Evolutionary conservation across 352 stramenopile genomes (phyloP), one percentile per base, ranked within the genome.

Genomic region (Phytophthora cajani): DNA sequence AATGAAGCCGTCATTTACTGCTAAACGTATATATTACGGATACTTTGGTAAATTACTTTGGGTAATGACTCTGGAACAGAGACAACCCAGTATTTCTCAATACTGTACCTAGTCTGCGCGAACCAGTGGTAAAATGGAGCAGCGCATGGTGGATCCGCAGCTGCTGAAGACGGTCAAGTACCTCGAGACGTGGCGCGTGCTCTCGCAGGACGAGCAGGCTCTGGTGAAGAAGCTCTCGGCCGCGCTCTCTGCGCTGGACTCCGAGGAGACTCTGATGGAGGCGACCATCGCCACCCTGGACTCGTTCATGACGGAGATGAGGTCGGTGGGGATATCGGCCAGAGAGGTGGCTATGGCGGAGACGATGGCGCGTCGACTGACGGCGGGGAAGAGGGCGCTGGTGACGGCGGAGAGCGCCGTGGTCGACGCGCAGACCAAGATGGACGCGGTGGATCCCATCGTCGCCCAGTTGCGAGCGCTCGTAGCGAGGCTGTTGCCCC

Each of bases 201-300:
- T 55, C 10, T 36, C 49, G 21, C 49, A 55, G 23, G 49, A 33
- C 49, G 49, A 55, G 23, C 49, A 36, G 19, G 49, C 49, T 10
- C 49, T 33, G 21, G 49, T 33, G 49, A 55, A 55, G 49, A 55
- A 32, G 23, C 49, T 55, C 21, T 55, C 49, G 11, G 21, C 23
- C 11, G 49, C 49, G 49, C 23, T 54, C 49, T 36, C 21, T 5
- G 49, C 49, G 12, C 49, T 55, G 23, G 23, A 55, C 49, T 32
- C 49, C 23, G 49, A 55, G 49, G 49, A 30, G 14, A 55, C 49
- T 16, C 49, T 55, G 49, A 55, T 55, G 49, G 49, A 55, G 49
- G 49, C 49, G 12, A 55, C 49, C 49, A 55, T 55, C 14, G 49
- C 19, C 49, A 55, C 46, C 23, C 5, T 51, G 44, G 44, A n/a